These are phyloP conservation scores for Symbiodinium pilosum DNA, from an alignment of 73 alveolate species.

Conservation along the genomic window DNA sequence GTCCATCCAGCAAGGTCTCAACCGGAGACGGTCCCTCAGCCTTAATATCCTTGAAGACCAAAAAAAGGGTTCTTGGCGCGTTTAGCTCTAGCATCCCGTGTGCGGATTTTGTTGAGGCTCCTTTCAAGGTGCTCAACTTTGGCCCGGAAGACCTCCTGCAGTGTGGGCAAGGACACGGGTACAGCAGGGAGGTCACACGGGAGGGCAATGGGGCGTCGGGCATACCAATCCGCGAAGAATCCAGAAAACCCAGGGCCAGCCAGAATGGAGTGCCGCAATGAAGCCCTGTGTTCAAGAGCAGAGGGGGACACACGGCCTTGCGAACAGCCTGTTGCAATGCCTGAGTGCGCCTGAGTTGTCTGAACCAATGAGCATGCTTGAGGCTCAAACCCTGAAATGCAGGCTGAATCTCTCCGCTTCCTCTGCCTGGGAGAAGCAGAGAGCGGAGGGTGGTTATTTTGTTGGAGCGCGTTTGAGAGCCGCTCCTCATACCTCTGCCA, in stretches of 20 bases:
- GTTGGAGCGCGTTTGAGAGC: too few species aligned
- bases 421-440: too few species aligned
- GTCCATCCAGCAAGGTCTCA: not conserved
- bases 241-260: not conserved
- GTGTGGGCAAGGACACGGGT: not conserved
- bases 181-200: not conserved
- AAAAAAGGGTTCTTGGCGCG: not conserved
- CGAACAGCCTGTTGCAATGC: not conserved
- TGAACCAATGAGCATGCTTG: too few species aligned
- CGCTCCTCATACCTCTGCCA: too few species aligned
- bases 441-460: too few species aligned
- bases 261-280: slow-evolving; percentile 1
- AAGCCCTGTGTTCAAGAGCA: not conserved
- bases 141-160: not conserved
- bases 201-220: not conserved
- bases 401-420: too few species aligned
- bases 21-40: not conserved
- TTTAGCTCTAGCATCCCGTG: not conserved
- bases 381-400: too few species aligned
- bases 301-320: not conserved
- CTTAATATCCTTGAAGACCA: not conserved
- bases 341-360: too few species aligned
- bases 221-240: not conserved
- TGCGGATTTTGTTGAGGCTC: not conserved
- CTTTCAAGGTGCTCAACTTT: not conserved